Base-by-base conservation (phyloP, 106 monocot species). In the Dendrobium nobile region DNA sequence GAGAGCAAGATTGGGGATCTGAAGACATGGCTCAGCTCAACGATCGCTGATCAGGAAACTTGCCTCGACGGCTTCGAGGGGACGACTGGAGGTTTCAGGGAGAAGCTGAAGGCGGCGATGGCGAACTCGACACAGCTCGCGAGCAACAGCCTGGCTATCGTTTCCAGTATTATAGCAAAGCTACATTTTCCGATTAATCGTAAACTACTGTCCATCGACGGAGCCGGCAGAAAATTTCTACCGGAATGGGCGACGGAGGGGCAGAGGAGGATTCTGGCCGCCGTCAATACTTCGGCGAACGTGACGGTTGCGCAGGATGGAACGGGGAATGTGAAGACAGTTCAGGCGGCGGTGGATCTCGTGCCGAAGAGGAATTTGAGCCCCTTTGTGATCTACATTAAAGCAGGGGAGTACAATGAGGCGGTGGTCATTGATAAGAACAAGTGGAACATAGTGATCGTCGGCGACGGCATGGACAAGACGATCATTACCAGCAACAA, bases 61-160 rank as follows among this genome's bases (percentile, higher is more conserved):
- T 90, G 84, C 75, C 47, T 88, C 4, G 90, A 90, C 41, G 82
- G 87, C 9, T 84, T 87, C 1, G 78, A 73, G 8, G 51, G 51
- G 51, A 51, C 51, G 51, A 51, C 13, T 13, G 83, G 79, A 1
- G 82, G 65, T 4, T 17, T 84, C 41, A 28, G 75, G 75, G 77
- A 73, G 22, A 88, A 84, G 79, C 45, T 90, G 80, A 68, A 79
- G 77, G 47, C 61, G 13, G 85, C 88, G 11, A 88, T 90, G 88
- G 73, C 16, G 41, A 90, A 85, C 67, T 87, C 90, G 2, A 61
- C 80, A 19, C 51, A 85, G 78, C 77, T 85, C 70, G 78, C 83
- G 2, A 90, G 87, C 79, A 90, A 90, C 45, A 79, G 83, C 74
- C 79, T 90, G n/a, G 90, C 90, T 1, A 87, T 87, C 24, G 81